Evolutionary conservation across 2,329 filamentous ascomycete genomes (phyloP).

Genomic region (Penicillium glabrum): DNA sequence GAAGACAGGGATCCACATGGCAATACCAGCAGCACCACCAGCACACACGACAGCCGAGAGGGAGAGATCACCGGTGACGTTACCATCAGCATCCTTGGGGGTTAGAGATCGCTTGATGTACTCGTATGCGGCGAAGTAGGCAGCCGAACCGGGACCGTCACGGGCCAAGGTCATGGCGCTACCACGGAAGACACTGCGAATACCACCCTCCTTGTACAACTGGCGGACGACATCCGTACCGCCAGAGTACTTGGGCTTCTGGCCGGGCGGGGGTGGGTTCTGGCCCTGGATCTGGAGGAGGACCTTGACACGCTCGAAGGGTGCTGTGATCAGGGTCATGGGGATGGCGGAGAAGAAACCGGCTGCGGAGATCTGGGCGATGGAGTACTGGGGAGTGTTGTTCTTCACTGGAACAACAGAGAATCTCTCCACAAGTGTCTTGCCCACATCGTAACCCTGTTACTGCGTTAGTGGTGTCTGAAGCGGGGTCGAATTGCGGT

Average conservation of each 20-base stretch:
- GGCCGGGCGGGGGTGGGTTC: constrained; percentile 76
- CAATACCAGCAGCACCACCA: constrained; percentile 86
- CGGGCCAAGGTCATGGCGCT: constrained; percentile 86
- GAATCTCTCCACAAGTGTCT: constrained; percentile 73
- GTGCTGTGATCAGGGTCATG: constrained; percentile 97
- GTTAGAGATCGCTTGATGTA: constrained; percentile 86
- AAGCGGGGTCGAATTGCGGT: neutral
- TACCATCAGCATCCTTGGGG: constrained; percentile 74
- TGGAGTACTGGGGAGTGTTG: constrained; percentile 65
- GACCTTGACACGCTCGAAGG: constrained; percentile 98
- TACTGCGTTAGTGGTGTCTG: constrained; percentile 41
- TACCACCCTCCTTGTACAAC: constrained; percentile 85
- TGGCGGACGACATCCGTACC: constrained; percentile 88
- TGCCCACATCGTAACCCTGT: constrained; percentile 95
- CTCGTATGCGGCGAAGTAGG: constrained; percentile 98
- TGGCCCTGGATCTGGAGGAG: constrained; percentile 97
- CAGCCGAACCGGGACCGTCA: constrained; percentile 88
- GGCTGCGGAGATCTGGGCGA: constrained; percentile 84
- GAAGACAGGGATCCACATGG: constrained; percentile 99
- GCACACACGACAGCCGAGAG: constrained; percentile 80
- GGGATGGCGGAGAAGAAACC: constrained; percentile 98
- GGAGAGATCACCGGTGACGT: constrained; percentile 73
- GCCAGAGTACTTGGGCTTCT: constrained; percentile 89
- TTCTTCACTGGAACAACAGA: constrained; percentile 65
- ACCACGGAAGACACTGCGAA: constrained; percentile 90